Percentiles rank a stretch among this genome's conserved stretches.
These are phyloP conservation scores for Wickerhamomyces sydowiorum DNA, from an alignment of 805 yeast species.

Conservation along the genomic window DNA sequence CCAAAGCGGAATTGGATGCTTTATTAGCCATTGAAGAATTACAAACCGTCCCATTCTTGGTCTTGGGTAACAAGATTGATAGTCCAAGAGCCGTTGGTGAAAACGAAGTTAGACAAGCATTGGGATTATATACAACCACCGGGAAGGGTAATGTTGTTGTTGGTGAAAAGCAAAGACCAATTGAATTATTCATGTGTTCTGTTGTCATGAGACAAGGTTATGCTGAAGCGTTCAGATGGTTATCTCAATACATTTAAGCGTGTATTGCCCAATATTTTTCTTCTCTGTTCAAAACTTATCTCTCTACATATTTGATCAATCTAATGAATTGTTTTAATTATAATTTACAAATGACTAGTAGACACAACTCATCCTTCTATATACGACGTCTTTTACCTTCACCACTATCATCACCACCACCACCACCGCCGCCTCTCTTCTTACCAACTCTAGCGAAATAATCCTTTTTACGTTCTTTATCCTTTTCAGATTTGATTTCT, in stretches of 20 bases:
- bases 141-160: conserved; percentile 76
- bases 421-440: conserved; percentile 41
- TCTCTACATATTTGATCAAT: background rate
- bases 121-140: conserved; percentile 84
- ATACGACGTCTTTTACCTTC: conserved; percentile 25
- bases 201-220: conserved; percentile 98
- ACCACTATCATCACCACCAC: conserved; percentile 20
- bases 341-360: background rate
- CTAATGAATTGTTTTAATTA: background rate
- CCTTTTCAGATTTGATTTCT: conserved; percentile 65
- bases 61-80: conserved; percentile 96
- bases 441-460: conserved; percentile 69
- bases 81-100: conserved; percentile 92
- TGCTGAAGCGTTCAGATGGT: conserved; percentile 98
- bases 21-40: conserved; percentile 91
- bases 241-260: conserved; percentile 82
- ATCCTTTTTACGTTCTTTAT: conserved; percentile 81
- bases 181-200: conserved; percentile 95
- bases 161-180: conserved; percentile 75
- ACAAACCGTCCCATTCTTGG: conserved; percentile 80
- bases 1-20: conserved; percentile 91
- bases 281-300: background rate
- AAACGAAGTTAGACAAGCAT: conserved; percentile 84
- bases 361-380: no score
- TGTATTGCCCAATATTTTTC: no score